A percentile compares a stretch with the other conserved stretches of the same genome.
These are phyloP conservation scores for Stropharia rugosoannulata DNA, from an alignment of 768 basidiomycete species.

Conservation along the genomic window DNA sequence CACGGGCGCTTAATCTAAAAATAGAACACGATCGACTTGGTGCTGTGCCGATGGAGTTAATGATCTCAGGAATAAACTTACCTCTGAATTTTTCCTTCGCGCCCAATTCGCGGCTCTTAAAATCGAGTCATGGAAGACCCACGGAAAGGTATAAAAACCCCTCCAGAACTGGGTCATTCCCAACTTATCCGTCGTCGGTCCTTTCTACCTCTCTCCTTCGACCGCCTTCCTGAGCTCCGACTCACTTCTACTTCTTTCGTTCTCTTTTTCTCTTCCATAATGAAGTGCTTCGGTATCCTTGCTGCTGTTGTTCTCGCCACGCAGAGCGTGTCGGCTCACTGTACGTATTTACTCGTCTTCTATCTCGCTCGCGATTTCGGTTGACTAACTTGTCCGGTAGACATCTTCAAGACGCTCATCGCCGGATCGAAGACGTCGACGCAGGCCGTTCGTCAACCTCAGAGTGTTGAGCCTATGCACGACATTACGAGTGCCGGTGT, in stretches of 20 bases:
- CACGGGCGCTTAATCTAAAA: no score
- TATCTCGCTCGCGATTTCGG: background rate
- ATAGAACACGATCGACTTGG: no score
- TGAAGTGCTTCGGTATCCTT: background rate
- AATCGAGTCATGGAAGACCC: background rate
- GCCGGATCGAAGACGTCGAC: conserved; percentile 21
- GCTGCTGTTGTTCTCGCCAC: conserved; percentile 15
- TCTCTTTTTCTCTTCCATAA: background rate
- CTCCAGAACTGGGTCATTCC: background rate
- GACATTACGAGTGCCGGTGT: conserved; percentile 25
- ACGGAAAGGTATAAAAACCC: background rate
- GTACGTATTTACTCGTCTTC: conserved; percentile 12
- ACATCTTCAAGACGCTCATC: conserved; percentile 29
- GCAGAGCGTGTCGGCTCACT: conserved; percentile 23
- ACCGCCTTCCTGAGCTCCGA: background rate
- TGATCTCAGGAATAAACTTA: no score
- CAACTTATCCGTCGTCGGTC: background rate
- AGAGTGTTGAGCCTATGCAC: conserved; percentile 26
- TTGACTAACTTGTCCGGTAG: background rate
- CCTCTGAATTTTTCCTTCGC: no score
- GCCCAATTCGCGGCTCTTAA: no score
- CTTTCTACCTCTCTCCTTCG: background rate
- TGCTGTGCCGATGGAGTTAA: no score
- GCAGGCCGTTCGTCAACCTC: conserved; percentile 27
- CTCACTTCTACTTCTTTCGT: background rate